Percentiles rank a stretch among this genome's conserved stretches.
Evolutionary conservation across 2,329 filamentous ascomycete species (phyloP).

Genomic region (Zymoseptoria tritici): DNA sequence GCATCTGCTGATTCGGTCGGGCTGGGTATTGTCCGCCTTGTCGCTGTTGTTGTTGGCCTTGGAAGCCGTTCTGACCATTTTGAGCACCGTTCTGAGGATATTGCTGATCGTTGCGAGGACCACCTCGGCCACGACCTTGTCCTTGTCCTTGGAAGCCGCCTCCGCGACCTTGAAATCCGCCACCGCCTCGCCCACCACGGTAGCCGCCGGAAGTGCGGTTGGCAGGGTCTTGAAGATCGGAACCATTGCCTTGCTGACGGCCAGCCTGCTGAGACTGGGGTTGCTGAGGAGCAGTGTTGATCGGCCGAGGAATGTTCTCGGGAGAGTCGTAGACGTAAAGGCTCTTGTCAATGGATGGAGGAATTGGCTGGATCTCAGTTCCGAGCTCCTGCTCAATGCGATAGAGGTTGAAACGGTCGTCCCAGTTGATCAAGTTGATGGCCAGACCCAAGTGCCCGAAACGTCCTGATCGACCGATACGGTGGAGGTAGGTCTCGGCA

Average conservation of each 20-base stretch:
- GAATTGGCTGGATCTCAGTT: conserved; percentile 96
- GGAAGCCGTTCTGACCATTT: conserved; percentile 21
- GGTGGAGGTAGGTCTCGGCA: conserved; percentile 95
- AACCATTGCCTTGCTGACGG: conserved; percentile 29
- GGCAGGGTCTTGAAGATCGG: conserved; percentile 29
- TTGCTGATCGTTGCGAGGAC: conserved; percentile 20
- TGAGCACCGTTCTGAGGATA: conserved; percentile 7
- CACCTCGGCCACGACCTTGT: conserved; percentile 19
- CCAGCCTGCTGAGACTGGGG: conserved; percentile 19
- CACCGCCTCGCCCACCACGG: conserved; percentile 27
- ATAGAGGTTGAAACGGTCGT: conserved; percentile 97
- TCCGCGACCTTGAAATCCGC: conserved; percentile 24
- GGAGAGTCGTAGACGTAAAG: conserved; percentile 97
- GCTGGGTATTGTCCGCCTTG: conserved; percentile 25
- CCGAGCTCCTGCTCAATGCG: conserved; percentile 96
- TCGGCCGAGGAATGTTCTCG: conserved; percentile 84
- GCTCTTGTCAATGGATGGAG: conserved; percentile 88
- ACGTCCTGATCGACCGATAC: conserved; percentile 93
- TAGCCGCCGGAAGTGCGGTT: conserved; percentile 27
- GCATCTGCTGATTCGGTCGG: conserved; percentile 23
- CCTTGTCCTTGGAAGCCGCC: conserved; percentile 27
- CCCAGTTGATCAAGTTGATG: conserved; percentile 99
- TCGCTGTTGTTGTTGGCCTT: conserved; percentile 21
- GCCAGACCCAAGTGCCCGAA: conserved; percentile 96
- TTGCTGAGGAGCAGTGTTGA: conserved; percentile 46